Evolutionary conservation across 176 grass and related monocot species (phyloP).

Genomic region (Calamus simplicifolius): DNA sequence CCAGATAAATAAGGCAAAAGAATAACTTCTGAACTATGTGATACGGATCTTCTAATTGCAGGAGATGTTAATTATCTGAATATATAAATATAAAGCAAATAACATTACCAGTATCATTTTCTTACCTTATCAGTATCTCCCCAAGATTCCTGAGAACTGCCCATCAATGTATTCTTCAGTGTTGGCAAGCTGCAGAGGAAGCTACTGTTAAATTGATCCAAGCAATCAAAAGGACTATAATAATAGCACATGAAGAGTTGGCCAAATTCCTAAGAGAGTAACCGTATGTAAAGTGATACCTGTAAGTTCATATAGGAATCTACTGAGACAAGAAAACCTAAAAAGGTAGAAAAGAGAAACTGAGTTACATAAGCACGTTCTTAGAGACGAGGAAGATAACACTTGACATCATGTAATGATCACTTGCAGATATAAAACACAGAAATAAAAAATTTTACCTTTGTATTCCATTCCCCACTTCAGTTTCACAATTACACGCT

Average conservation of each 20-base stretch:
- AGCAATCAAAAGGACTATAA: neutral
- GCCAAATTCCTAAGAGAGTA: neutral
- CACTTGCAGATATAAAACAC: neutral
- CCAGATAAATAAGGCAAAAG: too few relatives aligned
- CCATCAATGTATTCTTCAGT: too few relatives aligned
- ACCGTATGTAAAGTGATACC: conserved; percentile 22
- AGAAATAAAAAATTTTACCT: conserved; percentile 33
- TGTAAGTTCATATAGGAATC: conserved; percentile 97
- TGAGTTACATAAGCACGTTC: neutral
- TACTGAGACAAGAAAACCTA: conserved; percentile 86
- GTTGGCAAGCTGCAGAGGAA: conserved; percentile 56
- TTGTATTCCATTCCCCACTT: conserved; percentile 99
- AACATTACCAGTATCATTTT: too few relatives aligned
- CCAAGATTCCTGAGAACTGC: too few relatives aligned
- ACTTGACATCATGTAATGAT: too few relatives aligned
- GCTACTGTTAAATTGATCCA: neutral
- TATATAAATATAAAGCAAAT: too few relatives aligned
- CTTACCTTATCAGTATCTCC: too few relatives aligned
- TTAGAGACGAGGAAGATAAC: too few relatives aligned
- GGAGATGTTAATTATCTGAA: too few relatives aligned
- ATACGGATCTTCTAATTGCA: too few relatives aligned
- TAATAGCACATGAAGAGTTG: neutral
- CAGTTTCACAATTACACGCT: conserved; percentile 85
- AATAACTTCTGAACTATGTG: too few relatives aligned
- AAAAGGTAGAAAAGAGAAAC: neutral